Conservation (phyloP, 129 eudicot genomes). For the Rutidosis leptorrhynchoides region DNA sequence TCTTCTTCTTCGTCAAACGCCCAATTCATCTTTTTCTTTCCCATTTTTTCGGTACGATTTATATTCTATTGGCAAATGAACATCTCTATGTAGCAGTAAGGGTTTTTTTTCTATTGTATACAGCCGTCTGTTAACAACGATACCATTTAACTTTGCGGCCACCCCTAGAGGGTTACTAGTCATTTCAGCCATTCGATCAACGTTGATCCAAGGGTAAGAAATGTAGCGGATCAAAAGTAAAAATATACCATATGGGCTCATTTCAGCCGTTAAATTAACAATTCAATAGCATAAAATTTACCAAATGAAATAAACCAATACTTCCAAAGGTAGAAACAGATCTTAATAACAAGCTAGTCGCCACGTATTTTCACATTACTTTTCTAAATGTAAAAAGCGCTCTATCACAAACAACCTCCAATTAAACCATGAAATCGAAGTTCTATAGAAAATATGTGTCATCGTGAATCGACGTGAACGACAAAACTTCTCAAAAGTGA, state of each 20-base stretch:
- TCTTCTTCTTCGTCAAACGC: conserved; percentile 36
- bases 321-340: not conserved
- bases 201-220: conserved; percentile 15
- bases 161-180: not conserved
- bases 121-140: not conserved
- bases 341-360: too few relatives aligned
- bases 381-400: too few relatives aligned
- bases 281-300: not conserved
- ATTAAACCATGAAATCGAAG: too few relatives aligned
- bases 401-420: too few relatives aligned
- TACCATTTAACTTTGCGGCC: not conserved
- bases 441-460: too few relatives aligned
- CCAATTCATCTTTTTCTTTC: conserved; percentile 25
- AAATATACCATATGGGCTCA: not conserved
- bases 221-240: conserved; percentile 7
- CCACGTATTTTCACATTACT: too few relatives aligned
- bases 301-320: not conserved
- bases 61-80: not conserved
- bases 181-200: conserved; percentile 22
- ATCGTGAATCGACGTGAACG: too few relatives aligned
- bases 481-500: too few relatives aligned
- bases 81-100: not conserved
- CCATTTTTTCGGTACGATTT: conserved; percentile 13
- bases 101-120: not conserved
- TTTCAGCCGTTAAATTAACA: conserved; percentile 3